A percentile compares a stretch with the other conserved stretches of the same genome.
These are phyloP conservation scores for Globisporangium ultimum DNA, from an alignment of 352 stramenopile species.

Conservation along the genomic window DNA sequence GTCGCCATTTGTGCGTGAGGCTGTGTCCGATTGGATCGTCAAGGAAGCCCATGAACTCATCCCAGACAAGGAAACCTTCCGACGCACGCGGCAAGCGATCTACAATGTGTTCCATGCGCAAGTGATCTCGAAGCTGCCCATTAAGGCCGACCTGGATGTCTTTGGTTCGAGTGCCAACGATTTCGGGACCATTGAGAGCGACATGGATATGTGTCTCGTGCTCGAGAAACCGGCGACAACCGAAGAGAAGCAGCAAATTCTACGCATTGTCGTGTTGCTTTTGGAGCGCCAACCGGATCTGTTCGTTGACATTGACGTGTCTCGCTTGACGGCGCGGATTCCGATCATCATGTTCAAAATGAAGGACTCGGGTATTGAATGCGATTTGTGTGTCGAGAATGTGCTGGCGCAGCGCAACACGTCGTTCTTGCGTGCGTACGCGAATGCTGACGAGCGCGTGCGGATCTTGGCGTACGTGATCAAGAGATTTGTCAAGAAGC, in stretches of 20 bases:
- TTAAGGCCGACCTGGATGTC: conserved; percentile 64
- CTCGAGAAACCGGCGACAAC: conserved; percentile 27
- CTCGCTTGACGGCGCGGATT: conserved; percentile 93
- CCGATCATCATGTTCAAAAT: conserved; percentile 98
- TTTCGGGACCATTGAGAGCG: conserved; percentile 91
- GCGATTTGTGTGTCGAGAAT: conserved; percentile 94
- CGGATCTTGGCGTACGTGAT: conserved; percentile 76
- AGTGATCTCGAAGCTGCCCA: conserved; percentile 53
- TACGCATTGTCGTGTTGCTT: conserved; percentile 52
- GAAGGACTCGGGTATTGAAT: conserved; percentile 59
- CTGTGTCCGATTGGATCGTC: conserved; percentile 49
- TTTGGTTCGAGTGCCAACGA: conserved; percentile 98
- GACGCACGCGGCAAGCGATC: conserved; percentile 55
- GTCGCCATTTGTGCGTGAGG: conserved; percentile 37
- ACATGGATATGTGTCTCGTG: conserved; percentile 94
- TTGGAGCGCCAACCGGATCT: conserved; percentile 60
- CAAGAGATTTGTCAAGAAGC: conserved; percentile 80
- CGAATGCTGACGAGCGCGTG: conserved; percentile 72
- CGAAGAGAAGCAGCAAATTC: conserved; percentile 69
- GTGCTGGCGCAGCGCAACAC: conserved; percentile 97
- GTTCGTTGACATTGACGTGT: conserved; percentile 69
- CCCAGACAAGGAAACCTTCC: conserved; percentile 58
- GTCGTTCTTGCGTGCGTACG: conserved; percentile 91
- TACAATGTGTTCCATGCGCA: conserved; percentile 62
- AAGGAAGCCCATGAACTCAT: conserved; percentile 53